Evolutionary conservation across 306 rosid species (phyloP).

Genomic region (Sicyos baderoa): DNA sequence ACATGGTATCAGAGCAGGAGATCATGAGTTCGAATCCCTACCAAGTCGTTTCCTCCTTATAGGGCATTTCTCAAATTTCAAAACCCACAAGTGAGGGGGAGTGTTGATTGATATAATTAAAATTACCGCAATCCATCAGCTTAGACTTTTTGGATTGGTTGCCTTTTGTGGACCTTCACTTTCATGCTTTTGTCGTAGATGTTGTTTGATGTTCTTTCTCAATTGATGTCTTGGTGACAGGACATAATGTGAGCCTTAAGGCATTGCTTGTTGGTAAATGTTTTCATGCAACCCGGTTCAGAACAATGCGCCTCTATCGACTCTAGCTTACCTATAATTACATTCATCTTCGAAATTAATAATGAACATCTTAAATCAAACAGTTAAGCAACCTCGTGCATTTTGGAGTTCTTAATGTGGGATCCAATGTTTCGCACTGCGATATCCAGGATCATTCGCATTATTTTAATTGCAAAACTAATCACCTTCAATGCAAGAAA

Average conservation of each 20-base stretch:
- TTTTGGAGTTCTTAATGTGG: slow-evolving; percentile 84
- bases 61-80: too few species aligned
- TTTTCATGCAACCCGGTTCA: slow-evolving; percentile 63
- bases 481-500: not conserved
- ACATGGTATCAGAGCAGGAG: too few species aligned
- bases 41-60: too few species aligned
- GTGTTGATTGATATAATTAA: slow-evolving; percentile 44
- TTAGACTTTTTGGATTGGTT: slow-evolving; percentile 43
- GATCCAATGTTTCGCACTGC: slow-evolving; percentile 98
- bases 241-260: slow-evolving; percentile 56
- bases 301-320: slow-evolving; percentile 54
- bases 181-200: slow-evolving; percentile 46
- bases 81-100: too few species aligned
- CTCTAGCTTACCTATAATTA: slow-evolving; percentile 55
- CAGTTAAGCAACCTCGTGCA: slow-evolving; percentile 50
- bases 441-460: slow-evolving; percentile 30
- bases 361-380: not conserved
- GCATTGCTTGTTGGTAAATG: slow-evolving; percentile 49
- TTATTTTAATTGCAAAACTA: slow-evolving; percentile 41
- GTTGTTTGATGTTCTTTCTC: slow-evolving; percentile 68
- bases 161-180: slow-evolving; percentile 17
- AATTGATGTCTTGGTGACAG: slow-evolving; percentile 53
- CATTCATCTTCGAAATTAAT: not conserved
- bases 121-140: slow-evolving; percentile 38
- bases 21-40: too few species aligned